Conservation (phyloP, 2,329 filamentous ascomycete species). For the Fusarium nodosum region DNA sequence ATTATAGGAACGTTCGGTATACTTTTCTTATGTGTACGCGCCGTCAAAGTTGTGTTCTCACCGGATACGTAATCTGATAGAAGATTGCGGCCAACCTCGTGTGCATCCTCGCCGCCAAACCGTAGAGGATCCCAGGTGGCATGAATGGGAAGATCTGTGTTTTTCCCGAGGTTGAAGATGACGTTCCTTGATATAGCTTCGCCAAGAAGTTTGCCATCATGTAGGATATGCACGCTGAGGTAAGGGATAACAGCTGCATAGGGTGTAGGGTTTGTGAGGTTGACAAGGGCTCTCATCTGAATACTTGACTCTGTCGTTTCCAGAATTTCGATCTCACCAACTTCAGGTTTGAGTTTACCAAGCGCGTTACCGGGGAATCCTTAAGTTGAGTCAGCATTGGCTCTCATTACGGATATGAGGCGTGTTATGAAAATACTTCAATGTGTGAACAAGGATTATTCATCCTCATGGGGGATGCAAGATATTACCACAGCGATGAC, state of each 20-base stretch:
- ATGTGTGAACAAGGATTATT: conserved; percentile 44
- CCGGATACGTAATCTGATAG: conserved; percentile 91
- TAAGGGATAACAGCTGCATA: conserved; percentile 89
- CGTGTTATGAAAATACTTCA: conserved; percentile 52
- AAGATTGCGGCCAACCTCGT: conserved; percentile 75
- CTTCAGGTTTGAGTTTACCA: conserved; percentile 67
- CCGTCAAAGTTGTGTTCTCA: conserved; percentile 82
- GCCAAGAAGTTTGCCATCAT: conserved; percentile 80
- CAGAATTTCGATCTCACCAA: conserved; percentile 79
- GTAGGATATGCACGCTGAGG: conserved; percentile 79
- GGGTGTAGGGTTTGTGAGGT: conserved; percentile 89
- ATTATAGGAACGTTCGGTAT: conserved; percentile 81
- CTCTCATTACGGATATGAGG: conserved; percentile 40
- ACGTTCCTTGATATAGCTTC: conserved; percentile 78
- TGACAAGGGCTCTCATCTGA: conserved; percentile 77
- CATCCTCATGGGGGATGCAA: conserved; percentile 48
- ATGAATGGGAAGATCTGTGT: conserved; percentile 75
- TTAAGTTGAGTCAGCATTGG: conserved; percentile 58
- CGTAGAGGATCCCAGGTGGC: conserved; percentile 79
- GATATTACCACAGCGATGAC: conserved; percentile 68
- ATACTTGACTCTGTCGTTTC: conserved; percentile 80
- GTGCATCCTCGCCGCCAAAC: conserved; percentile 72
- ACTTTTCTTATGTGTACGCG: conserved; percentile 77
- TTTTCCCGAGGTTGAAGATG: conserved; percentile 75
- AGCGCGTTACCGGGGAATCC: conserved; percentile 70